Conservation (phyloP, 495 filamentous ascomycete genomes). For the Aspergillus ellipticus region DNA sequence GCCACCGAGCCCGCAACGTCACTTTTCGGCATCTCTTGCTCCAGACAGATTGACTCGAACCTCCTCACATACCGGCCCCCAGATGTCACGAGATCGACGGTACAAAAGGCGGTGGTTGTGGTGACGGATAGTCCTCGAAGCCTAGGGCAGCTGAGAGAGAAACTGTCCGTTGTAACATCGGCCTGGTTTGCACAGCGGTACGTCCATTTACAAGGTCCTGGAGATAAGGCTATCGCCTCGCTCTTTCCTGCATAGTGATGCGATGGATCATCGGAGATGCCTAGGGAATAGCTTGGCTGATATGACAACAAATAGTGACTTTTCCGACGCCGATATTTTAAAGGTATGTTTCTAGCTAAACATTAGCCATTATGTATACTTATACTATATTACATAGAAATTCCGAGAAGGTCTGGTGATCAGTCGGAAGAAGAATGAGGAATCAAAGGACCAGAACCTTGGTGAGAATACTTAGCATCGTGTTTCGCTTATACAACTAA, state of each 20-base stretch:
- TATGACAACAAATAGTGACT: conserved; percentile 50
- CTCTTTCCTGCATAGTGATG: background rate
- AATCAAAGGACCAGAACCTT: conserved; percentile 79
- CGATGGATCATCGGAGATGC: background rate
- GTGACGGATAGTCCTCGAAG: conserved; percentile 84
- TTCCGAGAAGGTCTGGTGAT: conserved; percentile 85
- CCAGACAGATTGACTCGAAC: conserved; percentile 79
- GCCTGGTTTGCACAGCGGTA: conserved; percentile 98
- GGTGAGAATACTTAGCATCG: conserved; percentile 44
- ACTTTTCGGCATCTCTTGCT: conserved; percentile 94
- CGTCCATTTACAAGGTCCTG: conserved; percentile 28
- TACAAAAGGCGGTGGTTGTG: conserved; percentile 98
- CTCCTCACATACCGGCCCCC: conserved; percentile 70
- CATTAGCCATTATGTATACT: background rate
- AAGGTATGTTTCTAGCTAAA: conserved; percentile 47
- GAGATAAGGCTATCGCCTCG: background rate
- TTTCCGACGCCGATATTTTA: conserved; percentile 69
- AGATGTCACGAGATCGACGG: conserved; percentile 91
- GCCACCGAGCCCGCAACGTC: conserved; percentile 63
- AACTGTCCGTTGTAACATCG: conserved; percentile 80
- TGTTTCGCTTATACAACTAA: conserved; percentile 7
- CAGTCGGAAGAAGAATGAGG: conserved; percentile 62
- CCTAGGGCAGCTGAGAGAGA: conserved; percentile 76
- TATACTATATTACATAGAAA: conserved; percentile 50
- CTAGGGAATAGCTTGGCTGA: conserved; percentile 14